These are phyloP conservation scores for Tylopilus sp. DNA, from an alignment of 1,284 basidiomycete genomes.

Conservation along the genomic window DNA sequence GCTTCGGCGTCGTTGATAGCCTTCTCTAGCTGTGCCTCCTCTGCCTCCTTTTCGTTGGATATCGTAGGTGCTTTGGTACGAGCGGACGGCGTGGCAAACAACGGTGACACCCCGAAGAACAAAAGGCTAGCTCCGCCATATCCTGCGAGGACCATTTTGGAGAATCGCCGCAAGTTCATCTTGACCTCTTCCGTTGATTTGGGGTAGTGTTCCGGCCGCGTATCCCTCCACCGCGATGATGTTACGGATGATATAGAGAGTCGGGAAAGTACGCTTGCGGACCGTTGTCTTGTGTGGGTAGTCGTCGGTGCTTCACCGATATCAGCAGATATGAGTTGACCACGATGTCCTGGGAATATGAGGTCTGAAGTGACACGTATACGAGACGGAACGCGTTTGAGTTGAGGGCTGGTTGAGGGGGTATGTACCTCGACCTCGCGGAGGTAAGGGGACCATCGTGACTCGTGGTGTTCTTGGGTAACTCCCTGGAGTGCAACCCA, in stretches of 20 bases:
- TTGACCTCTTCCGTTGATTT: slow-evolving; percentile 57
- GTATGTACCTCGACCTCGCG: slow-evolving; percentile 65
- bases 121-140: slow-evolving; percentile 76
- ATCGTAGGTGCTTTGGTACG: slow-evolving; percentile 26
- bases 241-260: slow-evolving; percentile 34
- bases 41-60: slow-evolving; percentile 45
- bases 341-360: slow-evolving; percentile 58
- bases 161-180: slow-evolving; percentile 65
- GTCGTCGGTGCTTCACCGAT: slow-evolving; percentile 55
- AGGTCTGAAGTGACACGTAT: slow-evolving; percentile 69
- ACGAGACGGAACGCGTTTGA: slow-evolving; percentile 48
- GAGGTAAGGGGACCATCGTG: slow-evolving; percentile 61
- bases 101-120: slow-evolving; percentile 70
- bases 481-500: slow-evolving; percentile 78
- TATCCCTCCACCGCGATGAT: slow-evolving; percentile 28
- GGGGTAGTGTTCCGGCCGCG: slow-evolving; percentile 28
- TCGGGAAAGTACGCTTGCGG: slow-evolving; percentile 30
- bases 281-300: slow-evolving; percentile 27
- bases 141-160: slow-evolving; percentile 76
- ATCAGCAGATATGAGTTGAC: slow-evolving; percentile 70
- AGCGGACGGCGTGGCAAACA: slow-evolving; percentile 31
- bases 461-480: slow-evolving; percentile 75
- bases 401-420: slow-evolving; percentile 33
- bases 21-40: slow-evolving; percentile 59
- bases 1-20: slow-evolving; percentile 70